Evolutionary conservation across 495 filamentous ascomycete species (phyloP).

Genomic region (Rusavskia elegans): DNA sequence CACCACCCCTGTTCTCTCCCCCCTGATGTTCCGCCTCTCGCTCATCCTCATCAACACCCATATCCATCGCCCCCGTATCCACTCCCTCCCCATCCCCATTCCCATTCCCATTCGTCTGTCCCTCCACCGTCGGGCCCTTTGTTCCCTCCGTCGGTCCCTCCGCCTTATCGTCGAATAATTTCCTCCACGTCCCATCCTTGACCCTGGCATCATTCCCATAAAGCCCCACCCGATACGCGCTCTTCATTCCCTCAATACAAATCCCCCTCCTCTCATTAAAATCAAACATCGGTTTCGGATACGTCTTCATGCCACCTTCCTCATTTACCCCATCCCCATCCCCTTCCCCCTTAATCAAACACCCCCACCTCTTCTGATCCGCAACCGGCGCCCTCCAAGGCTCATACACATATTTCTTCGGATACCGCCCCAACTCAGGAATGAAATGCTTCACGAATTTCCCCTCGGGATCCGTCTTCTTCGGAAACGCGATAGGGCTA

Average conservation of each 20-base stretch:
- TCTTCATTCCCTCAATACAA: slow-evolving; percentile 48
- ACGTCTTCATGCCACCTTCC: slow-evolving; percentile 21
- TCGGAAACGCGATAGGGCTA: slow-evolving; percentile 46
- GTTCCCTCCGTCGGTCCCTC: slow-evolving; percentile 33
- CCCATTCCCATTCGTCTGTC: slow-evolving; percentile 14
- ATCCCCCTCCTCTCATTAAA: slow-evolving; percentile 39
- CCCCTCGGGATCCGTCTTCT: slow-evolving; percentile 51
- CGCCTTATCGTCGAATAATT: slow-evolving; percentile 32
- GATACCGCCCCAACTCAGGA: slow-evolving; percentile 41
- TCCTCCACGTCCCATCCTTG: slow-evolving; percentile 43
- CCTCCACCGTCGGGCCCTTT: slow-evolving; percentile 12
- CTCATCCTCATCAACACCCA: slow-evolving; percentile 16
- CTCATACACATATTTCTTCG: slow-evolving; percentile 57
- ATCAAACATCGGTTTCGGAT: slow-evolving; percentile 61
- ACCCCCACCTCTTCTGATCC: slow-evolving; percentile 43
- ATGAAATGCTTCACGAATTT: slow-evolving; percentile 41
- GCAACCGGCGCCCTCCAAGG: slow-evolving; percentile 50
- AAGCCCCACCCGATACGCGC: slow-evolving; percentile 43
- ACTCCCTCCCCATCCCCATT: slow-evolving; percentile 12
- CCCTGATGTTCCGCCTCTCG: slow-evolving; percentile 17
- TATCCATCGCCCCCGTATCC: slow-evolving; percentile 14
- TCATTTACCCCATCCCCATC: slow-evolving; percentile 15
- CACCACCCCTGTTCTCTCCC: slow-evolving; percentile 8
- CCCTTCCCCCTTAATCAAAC: slow-evolving; percentile 38
- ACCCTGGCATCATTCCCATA: slow-evolving; percentile 43